Evolutionary conservation across 2,329 filamentous ascomycete genomes (phyloP).

Genomic region (Domatiomyces catenatus): DNA sequence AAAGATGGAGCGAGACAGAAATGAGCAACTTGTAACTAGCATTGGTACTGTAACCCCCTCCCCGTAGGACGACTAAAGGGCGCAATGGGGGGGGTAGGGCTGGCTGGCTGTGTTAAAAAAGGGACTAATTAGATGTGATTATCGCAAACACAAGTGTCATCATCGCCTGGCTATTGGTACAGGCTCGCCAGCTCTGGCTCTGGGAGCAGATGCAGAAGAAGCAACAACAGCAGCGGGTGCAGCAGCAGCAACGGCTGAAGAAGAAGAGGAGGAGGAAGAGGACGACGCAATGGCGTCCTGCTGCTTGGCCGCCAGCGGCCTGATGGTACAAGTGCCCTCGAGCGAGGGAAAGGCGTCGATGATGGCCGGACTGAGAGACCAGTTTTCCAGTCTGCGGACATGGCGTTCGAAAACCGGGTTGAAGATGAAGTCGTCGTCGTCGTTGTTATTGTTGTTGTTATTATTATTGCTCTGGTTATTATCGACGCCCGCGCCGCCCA

Average conservation of each 20-base stretch:
- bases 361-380: slow-evolving; percentile 61
- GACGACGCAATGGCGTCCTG: neutral
- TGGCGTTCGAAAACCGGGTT: slow-evolving; percentile 80
- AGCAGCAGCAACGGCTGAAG: neutral
- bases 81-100: too few relatives aligned
- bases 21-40: too few relatives aligned
- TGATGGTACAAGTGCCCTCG: slow-evolving; percentile 27
- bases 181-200: neutral
- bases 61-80: too few relatives aligned
- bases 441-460: slow-evolving; percentile 26
- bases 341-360: slow-evolving; percentile 47
- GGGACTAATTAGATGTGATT: neutral
- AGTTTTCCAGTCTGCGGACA: slow-evolving; percentile 59
- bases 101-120: neutral
- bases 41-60: too few relatives aligned
- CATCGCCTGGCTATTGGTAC: neutral
- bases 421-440: slow-evolving; percentile 53
- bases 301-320: slow-evolving; percentile 1
- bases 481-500: neutral
- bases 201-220: neutral
- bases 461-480: slow-evolving; percentile 23
- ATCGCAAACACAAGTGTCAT: neutral
- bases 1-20: too few relatives aligned
- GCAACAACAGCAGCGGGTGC: neutral
- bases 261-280: neutral